Conservation (phyloP, 768 basidiomycete genomes). For the Suillus variegatus region DNA sequence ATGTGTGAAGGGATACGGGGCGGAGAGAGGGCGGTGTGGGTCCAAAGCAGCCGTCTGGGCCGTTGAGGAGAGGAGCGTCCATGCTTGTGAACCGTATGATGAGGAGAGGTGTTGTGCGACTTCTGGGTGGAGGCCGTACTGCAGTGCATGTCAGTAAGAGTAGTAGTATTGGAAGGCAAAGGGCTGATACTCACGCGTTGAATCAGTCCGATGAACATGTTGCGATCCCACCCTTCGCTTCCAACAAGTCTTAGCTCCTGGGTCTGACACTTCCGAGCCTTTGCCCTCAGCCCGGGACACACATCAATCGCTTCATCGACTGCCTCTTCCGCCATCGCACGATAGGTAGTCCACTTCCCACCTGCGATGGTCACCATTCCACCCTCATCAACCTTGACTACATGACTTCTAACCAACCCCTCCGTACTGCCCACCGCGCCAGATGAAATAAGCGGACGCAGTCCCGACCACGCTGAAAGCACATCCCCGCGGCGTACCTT, state of each 20-base stretch:
- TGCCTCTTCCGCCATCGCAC: slow-evolving; percentile 94
- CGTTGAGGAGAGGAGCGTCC: slow-evolving; percentile 85
- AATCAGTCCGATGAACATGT: slow-evolving; percentile 96
- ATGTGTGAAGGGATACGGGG: slow-evolving; percentile 70
- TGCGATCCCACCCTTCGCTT: slow-evolving; percentile 90
- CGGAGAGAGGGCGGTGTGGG: slow-evolving; percentile 75
- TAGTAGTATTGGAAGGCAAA: not conserved
- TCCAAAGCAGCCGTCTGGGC: slow-evolving; percentile 79
- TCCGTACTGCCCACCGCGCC: slow-evolving; percentile 82
- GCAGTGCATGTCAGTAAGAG: slow-evolving; percentile 2
- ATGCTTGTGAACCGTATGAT: slow-evolving; percentile 94
- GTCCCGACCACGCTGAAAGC: slow-evolving; percentile 90
- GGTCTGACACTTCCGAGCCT: slow-evolving; percentile 70
- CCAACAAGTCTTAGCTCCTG: slow-evolving; percentile 83
- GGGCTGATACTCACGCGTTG: slow-evolving; percentile 63
- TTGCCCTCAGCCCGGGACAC: slow-evolving; percentile 59
- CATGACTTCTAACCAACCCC: slow-evolving; percentile 89
- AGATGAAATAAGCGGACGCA: slow-evolving; percentile 88
- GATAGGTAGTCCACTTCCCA: slow-evolving; percentile 99
- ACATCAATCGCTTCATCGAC: slow-evolving; percentile 84
- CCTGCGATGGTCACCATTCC: slow-evolving; percentile 94
- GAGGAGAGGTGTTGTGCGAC: slow-evolving; percentile 93
- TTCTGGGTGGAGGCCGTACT: slow-evolving; percentile 91
- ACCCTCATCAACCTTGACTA: slow-evolving; percentile 79
- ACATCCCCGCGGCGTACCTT: slow-evolving; percentile 94